phyloP scores from a whole-genome alignment of 495 filamentous ascomycete species.

The Viridothelium virens region DNA sequence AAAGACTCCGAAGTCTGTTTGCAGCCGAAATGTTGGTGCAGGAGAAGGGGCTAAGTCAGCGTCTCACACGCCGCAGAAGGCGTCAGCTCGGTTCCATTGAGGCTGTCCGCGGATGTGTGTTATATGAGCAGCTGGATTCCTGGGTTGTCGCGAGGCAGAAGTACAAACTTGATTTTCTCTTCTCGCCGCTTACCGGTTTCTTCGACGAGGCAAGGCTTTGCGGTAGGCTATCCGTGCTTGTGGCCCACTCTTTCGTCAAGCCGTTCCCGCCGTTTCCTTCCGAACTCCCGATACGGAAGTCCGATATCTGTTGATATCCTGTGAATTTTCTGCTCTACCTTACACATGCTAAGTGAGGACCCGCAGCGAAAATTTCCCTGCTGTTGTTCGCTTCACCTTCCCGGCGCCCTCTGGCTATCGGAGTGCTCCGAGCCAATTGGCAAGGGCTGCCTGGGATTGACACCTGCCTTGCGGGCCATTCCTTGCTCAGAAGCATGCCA shows the following conservation, averaged over 20 bases:
- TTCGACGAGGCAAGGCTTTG: background rate
- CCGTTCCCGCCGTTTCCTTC: background rate
- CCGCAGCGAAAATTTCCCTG: background rate
- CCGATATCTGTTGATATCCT: background rate
- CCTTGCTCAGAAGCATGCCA: background rate
- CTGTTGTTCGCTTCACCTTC: background rate
- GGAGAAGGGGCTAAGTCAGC: background rate
- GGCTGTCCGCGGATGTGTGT: background rate
- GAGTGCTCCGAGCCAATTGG: no score
- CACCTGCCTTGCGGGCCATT: background rate
- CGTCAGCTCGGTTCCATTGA: background rate
- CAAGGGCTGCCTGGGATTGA: no score
- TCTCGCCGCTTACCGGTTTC: background rate
- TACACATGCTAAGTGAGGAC: conserved; percentile 1
- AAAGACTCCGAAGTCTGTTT: background rate
- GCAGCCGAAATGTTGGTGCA: background rate
- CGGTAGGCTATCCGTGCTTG: background rate
- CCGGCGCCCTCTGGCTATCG: background rate
- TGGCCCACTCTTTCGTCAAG: background rate
- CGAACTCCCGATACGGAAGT: background rate
- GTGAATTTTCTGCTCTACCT: no score
- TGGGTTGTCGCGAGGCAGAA: background rate
- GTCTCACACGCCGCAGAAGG: conserved; percentile 3
- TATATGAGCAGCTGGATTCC: background rate
- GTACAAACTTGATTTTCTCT: background rate